These are phyloP conservation scores for Lyophyllum shimeji DNA, from an alignment of 768 basidiomycete genomes.

Conservation along the genomic window DNA sequence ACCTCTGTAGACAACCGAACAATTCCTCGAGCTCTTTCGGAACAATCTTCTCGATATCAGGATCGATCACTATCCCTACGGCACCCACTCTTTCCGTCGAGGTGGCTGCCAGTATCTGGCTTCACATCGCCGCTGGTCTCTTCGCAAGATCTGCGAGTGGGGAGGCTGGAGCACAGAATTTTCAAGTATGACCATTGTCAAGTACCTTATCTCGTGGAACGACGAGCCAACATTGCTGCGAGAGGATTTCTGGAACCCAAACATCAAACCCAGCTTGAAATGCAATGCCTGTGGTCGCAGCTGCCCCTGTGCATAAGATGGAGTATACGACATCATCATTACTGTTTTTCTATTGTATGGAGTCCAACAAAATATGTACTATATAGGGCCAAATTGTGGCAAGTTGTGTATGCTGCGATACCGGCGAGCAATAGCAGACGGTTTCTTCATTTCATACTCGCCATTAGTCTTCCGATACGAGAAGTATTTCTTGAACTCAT, in stretches of 20 bases:
- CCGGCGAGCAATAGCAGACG: constrained; percentile 9
- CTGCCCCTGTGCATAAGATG: constrained; percentile 26
- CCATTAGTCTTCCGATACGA: constrained; percentile 16
- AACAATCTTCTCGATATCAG: constrained; percentile 40
- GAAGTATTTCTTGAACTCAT: constrained; percentile 12
- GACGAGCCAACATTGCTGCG: constrained; percentile 31
- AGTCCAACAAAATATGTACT: too few species aligned
- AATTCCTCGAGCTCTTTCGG: constrained; percentile 36
- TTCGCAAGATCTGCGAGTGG: constrained; percentile 43
- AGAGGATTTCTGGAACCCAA: constrained; percentile 37
- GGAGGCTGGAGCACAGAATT: constrained; percentile 45
- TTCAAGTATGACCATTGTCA: constrained; percentile 37
- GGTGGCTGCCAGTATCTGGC: constrained; percentile 29
- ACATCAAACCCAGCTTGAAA: constrained; percentile 17
- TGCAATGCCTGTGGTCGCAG: constrained; percentile 30
- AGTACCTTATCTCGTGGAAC: constrained; percentile 41
- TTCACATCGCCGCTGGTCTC: constrained; percentile 29
- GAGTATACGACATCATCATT: not conserved
- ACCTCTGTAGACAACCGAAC: constrained; percentile 28
- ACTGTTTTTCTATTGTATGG: not conserved
- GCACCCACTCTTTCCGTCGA: constrained; percentile 40
- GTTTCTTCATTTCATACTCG: constrained; percentile 10
- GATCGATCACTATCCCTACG: constrained; percentile 35
- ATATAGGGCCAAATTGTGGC: not conserved
- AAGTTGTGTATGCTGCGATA: constrained; percentile 6